Conservation (phyloP, 2,329 filamentous ascomycete species). For the Didymella segeticola region DNA sequence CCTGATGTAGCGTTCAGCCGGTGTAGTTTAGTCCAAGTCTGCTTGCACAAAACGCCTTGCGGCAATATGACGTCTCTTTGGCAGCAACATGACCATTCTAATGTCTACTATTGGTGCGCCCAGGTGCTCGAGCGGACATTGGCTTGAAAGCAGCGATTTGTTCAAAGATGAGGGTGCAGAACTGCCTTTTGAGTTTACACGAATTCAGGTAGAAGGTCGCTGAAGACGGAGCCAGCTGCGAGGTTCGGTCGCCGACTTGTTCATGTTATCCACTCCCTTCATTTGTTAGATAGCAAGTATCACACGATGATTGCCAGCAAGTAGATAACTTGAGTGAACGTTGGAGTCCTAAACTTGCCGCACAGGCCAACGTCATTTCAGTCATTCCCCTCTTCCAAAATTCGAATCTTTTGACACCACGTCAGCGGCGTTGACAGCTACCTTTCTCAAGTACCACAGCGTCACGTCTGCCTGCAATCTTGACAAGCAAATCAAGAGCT, state of each 20-base stretch:
- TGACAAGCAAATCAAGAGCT: no score
- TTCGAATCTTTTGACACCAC: background rate
- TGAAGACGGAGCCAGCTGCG: background rate
- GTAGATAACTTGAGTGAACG: background rate
- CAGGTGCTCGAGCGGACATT: background rate
- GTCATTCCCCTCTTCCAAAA: background rate
- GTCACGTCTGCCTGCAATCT: no score
- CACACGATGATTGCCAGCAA: background rate
- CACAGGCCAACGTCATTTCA: background rate
- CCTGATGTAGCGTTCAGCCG: background rate
- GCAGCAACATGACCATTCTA: background rate
- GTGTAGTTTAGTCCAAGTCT: background rate
- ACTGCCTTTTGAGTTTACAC: background rate
- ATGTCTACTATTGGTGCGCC: background rate
- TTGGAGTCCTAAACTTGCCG: background rate
- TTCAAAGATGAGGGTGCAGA: background rate
- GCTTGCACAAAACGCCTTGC: background rate
- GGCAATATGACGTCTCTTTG: background rate
- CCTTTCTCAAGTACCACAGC: background rate
- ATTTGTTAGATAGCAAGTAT: background rate
- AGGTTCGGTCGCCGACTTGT: background rate
- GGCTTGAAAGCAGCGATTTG: background rate
- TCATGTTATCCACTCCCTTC: no score
- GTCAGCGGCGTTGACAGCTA: background rate
- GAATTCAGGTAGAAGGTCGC: background rate